Evolutionary conservation across 371 early-diverging fungal species (phyloP).

Genomic region (Mucor mucedo): DNA sequence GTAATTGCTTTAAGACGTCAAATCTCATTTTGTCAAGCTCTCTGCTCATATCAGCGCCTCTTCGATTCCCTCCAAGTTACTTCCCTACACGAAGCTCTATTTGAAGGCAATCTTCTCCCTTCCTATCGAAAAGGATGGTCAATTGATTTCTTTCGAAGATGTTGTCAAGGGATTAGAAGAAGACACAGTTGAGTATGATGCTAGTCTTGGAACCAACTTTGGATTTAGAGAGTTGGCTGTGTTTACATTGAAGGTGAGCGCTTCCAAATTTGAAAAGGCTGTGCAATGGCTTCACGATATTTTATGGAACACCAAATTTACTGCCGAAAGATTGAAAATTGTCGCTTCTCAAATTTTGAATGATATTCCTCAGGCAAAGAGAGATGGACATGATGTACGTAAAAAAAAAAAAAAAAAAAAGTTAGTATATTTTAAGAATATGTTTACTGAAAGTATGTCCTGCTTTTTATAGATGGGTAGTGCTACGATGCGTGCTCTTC

Average conservation of each 20-base stretch:
- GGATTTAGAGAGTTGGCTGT: conserved; percentile 59
- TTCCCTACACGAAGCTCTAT: conserved; percentile 63
- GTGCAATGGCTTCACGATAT: conserved; percentile 68
- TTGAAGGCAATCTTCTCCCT: conserved; percentile 64
- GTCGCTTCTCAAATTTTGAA: conserved; percentile 63
- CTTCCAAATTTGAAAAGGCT: conserved; percentile 55
- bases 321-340: conserved; percentile 64
- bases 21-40: conserved; percentile 62
- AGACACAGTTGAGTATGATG: conserved; percentile 62
- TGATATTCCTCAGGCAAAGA: conserved; percentile 67
- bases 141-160: conserved; percentile 57
- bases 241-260: conserved; percentile 56
- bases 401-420: no score
- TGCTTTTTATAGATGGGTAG: conserved; percentile 52
- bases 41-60: conserved; percentile 56
- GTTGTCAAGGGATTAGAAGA: conserved; percentile 63
- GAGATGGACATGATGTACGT: conserved; percentile 65
- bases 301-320: conserved; percentile 68
- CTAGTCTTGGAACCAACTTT: conserved; percentile 47
- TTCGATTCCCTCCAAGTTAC: conserved; percentile 53
- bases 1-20: conserved; percentile 47
- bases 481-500: conserved; percentile 53
- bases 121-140: conserved; percentile 53
- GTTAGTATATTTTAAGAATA: background rate
- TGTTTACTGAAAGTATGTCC: background rate